Evolutionary conservation across 495 filamentous ascomycete species (phyloP), one percentile per base, ranked within the genome.

Genomic region (Penicillium flavigenum): DNA sequence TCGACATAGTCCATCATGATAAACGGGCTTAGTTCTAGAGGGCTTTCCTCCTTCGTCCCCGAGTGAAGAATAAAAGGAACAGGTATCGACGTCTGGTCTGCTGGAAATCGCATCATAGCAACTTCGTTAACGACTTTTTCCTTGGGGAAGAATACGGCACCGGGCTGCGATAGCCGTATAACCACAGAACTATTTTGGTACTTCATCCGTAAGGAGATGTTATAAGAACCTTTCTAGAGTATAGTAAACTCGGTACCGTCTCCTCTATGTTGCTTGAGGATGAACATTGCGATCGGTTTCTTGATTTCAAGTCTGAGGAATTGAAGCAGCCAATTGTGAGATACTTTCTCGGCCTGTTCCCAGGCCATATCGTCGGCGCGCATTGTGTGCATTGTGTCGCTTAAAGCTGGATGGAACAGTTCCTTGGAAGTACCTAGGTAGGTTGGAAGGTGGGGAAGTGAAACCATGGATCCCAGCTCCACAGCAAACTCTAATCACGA

Each of bases 91-190:
- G 73, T 80, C 20, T 72, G 61, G 19, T 69, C 64, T 16, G 47
- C 44, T 38, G 81, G 47, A 54, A 60, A 80, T 20, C 71, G 67
- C 70, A 78, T 75, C 14, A 71, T 68, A 26, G 74, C 72, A 17
- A 73, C 72, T 54, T 83, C 77, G 41, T 66, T 68, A 5, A 50
- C 42, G 14, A 69, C 51, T 54, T 76, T 78, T 56, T 79, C 76
- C 26, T 68, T 66, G 2, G 3, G 68, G 62, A 46, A 73, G 71
- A 11, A 67, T 32, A 6, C 31, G 19, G 56, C 53, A 2, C 61
- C 61, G 17, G 54, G 53, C 31, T 55, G 59, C 1, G 58, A 39
- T 11, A 67, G 47, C 3, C 56, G 47, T 17, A 64, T 64, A 5
- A 54, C 39, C 0, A 48, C 49, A 9, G 58, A 44, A 14, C 29